Conservation (phyloP, 768 basidiomycete genomes). For the Hygrophoropsis aurantiaca region DNA sequence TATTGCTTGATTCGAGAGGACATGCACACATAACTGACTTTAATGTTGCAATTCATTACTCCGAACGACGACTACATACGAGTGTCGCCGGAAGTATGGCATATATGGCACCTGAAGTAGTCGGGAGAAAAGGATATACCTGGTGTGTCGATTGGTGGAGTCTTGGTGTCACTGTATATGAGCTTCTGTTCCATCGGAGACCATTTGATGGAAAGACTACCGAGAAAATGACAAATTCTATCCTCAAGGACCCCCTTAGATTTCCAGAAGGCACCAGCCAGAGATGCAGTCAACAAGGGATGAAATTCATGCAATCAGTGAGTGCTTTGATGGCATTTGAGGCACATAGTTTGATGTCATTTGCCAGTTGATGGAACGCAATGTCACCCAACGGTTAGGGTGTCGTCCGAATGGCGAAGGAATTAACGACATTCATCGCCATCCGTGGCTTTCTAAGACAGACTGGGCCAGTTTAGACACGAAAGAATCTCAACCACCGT, state of each 20-base stretch:
- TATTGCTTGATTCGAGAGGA: constrained; percentile 88
- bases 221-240: constrained; percentile 85
- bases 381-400: constrained; percentile 75
- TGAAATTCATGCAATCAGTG: constrained; percentile 68
- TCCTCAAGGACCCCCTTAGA: constrained; percentile 73
- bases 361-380: constrained; percentile 79
- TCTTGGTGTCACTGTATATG: constrained; percentile 86
- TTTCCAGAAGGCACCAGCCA: constrained; percentile 70
- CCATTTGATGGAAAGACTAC: constrained; percentile 91
- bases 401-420: constrained; percentile 71
- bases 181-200: constrained; percentile 78
- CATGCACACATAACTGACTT: constrained; percentile 98
- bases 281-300: constrained; percentile 65
- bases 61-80: constrained; percentile 82
- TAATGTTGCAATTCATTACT: constrained; percentile 98
- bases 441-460: constrained; percentile 82
- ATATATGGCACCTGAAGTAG: constrained; percentile 99
- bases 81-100: constrained; percentile 98
- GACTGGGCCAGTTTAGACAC: constrained; percentile 79
- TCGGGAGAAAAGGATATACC: constrained; percentile 87
- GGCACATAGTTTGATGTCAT: neutral
- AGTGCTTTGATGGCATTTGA: constrained; percentile 22
- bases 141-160: constrained; percentile 98
- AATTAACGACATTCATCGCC: constrained; percentile 72
- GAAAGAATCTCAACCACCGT: constrained; percentile 76